phyloP scores from a whole-genome alignment of 2,329 filamentous ascomycete species.

The Aspergillus uvarum region DNA sequence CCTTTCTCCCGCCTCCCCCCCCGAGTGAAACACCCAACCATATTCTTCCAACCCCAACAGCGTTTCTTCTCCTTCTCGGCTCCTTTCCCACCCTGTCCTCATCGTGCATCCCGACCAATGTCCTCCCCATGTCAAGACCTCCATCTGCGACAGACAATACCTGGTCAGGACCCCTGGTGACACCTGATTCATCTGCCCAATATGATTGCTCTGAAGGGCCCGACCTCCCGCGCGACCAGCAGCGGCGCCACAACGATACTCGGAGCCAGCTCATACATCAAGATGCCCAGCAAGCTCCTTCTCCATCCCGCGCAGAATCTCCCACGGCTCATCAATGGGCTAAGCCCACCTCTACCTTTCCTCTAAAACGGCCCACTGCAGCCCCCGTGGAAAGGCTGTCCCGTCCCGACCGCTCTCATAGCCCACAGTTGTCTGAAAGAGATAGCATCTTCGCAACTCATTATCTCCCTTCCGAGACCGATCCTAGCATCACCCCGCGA shows the following conservation, averaged over 20 bases:
- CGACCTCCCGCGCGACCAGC: slow-evolving; percentile 30
- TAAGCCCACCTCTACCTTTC: slow-evolving; percentile 26
- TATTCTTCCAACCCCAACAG: slow-evolving; percentile 12
- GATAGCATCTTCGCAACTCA: slow-evolving; percentile 65
- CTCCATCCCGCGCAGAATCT: slow-evolving; percentile 37
- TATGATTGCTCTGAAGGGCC: slow-evolving; percentile 36
- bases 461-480: slow-evolving; percentile 55
- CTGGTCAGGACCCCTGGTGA: slow-evolving; percentile 46
- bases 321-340: slow-evolving; percentile 39
- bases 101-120: slow-evolving; percentile 46
- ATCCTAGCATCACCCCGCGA: slow-evolving; percentile 39
- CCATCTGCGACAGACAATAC: slow-evolving; percentile 44
- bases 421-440: slow-evolving; percentile 59
- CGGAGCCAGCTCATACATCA: slow-evolving; percentile 32
- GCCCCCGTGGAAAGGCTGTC: slow-evolving; percentile 30
- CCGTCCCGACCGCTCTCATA: slow-evolving; percentile 29
- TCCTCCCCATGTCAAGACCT: slow-evolving; percentile 52
- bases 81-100: slow-evolving; percentile 17
- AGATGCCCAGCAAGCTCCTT: slow-evolving; percentile 29
- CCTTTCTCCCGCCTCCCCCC: slow-evolving; percentile 13
- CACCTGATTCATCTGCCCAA: slow-evolving; percentile 43
- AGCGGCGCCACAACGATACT: slow-evolving; percentile 38
- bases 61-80: slow-evolving; percentile 16
- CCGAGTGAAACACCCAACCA: slow-evolving; percentile 21
- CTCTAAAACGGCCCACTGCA: slow-evolving; percentile 40